These are phyloP conservation scores for Trypanosoma melophagium DNA, from an alignment of 208 protist species.

Conservation along the genomic window DNA sequence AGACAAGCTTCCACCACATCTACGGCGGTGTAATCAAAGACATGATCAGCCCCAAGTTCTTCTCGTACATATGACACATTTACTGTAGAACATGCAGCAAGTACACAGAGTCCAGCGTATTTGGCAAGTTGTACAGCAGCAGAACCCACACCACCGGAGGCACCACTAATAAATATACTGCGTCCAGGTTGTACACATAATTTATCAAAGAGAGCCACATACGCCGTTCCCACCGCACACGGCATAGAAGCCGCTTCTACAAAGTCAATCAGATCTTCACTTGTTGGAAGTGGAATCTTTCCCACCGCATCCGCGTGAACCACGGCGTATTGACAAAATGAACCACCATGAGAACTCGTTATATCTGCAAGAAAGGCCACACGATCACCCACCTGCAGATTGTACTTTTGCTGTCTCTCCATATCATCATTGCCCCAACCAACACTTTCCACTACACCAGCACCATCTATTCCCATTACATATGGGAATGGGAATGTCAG, in stretches of 20 bases:
- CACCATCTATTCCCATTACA: conserved; percentile 60
- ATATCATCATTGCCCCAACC: conserved; percentile 38
- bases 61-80: conserved; percentile 54
- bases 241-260: conserved; percentile 70
- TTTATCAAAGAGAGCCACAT: conserved; percentile 78
- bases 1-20: conserved; percentile 60
- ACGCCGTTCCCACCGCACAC: conserved; percentile 58
- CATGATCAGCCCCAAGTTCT: conserved; percentile 59
- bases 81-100: conserved; percentile 59
- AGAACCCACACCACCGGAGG: conserved; percentile 70
- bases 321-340: conserved; percentile 71
- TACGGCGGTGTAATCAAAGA: conserved; percentile 64
- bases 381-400: conserved; percentile 53
- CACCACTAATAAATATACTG: conserved; percentile 79
- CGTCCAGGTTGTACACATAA: conserved; percentile 51
- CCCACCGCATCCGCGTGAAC: conserved; percentile 47
- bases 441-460: conserved; percentile 73
- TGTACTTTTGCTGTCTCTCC: conserved; percentile 7
- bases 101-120: conserved; percentile 64
- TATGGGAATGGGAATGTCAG: conserved; percentile 51
- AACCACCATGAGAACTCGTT: conserved; percentile 36
- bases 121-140: conserved; percentile 78
- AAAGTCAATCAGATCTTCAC: conserved; percentile 53
- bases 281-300: conserved; percentile 41
- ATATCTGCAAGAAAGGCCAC: conserved; percentile 68